Percentiles rank a stretch among this genome's conserved stretches.
phyloP scores from a whole-genome alignment of 768 basidiomycete genomes.

The Calocybe indica region DNA sequence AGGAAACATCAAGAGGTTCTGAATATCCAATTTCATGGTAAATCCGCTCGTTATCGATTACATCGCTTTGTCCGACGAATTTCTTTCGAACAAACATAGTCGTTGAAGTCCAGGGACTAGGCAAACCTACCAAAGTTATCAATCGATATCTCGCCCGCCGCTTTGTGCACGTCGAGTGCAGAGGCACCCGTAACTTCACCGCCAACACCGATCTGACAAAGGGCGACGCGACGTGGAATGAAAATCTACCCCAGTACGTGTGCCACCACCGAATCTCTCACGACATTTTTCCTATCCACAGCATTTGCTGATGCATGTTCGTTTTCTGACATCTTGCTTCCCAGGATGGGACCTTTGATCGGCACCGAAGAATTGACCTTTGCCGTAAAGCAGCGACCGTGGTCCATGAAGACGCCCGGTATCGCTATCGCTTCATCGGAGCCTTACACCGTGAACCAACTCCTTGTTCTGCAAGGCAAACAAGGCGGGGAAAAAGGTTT shows the following conservation, averaged over 20 bases:
- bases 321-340: no score
- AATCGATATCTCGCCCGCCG: background rate
- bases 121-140: background rate
- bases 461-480: slow-evolving; percentile 9
- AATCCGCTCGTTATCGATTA: background rate
- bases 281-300: background rate
- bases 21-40: slow-evolving; percentile 14
- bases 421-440: slow-evolving; percentile 8
- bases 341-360: slow-evolving; percentile 10
- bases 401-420: background rate
- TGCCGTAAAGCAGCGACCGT: slow-evolving; percentile 3
- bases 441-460: slow-evolving; percentile 5
- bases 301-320: background rate
- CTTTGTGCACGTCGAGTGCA: slow-evolving; percentile 3
- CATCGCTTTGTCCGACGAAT: background rate
- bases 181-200: background rate
- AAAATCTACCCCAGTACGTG: slow-evolving; percentile 10
- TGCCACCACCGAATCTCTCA: background rate
- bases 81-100: slow-evolving; percentile 3
- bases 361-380: slow-evolving; percentile 9
- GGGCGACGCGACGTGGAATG: slow-evolving; percentile 3
- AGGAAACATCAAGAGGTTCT: background rate
- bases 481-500: slow-evolving; percentile 4
- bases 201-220: slow-evolving; percentile 1
- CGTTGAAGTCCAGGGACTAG: slow-evolving; percentile 3